Evolutionary conservation across 345 rosid genomes (phyloP).

Genomic region (Eucalyptus urophylla): DNA sequence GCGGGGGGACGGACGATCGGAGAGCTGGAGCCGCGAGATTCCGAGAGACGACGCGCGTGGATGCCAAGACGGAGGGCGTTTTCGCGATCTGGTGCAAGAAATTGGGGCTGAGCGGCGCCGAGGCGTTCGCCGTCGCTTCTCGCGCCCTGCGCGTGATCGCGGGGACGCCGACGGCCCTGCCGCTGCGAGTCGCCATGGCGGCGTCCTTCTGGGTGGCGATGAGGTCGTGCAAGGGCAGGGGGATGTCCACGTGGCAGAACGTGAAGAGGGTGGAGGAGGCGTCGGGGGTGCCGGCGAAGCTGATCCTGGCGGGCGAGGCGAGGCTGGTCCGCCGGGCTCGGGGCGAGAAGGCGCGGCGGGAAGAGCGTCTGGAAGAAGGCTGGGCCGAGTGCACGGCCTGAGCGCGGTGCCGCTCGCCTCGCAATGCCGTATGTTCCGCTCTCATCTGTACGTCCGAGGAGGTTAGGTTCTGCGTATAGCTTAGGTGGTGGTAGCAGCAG

Average conservation of each 20-base stretch:
- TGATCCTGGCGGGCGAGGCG: conserved; percentile 18
- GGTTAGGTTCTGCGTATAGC: neutral
- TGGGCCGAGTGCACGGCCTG: conserved; percentile 25
- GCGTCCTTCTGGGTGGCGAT: conserved; percentile 35
- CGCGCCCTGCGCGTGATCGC: conserved; percentile 7
- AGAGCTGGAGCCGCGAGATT: neutral
- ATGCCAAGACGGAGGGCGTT: conserved; percentile 10
- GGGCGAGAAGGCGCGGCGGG: neutral
- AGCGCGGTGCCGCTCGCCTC: neutral
- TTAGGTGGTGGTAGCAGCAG: neutral
- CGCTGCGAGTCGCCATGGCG: conserved; percentile 16
- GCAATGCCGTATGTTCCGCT: neutral
- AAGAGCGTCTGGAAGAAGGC: conserved; percentile 14
- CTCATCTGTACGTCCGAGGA: neutral
- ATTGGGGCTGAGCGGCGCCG: conserved; percentile 7
- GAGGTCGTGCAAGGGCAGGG: neutral
- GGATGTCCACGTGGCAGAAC: conserved; percentile 8
- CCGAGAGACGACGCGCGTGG: neutral
- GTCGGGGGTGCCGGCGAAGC: conserved; percentile 26
- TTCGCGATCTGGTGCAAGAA: conserved; percentile 19
- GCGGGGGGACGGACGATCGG: neutral
- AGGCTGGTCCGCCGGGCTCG: conserved; percentile 6
- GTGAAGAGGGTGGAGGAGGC: conserved; percentile 15
- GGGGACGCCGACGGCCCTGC: conserved; percentile 3
- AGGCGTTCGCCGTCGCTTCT: conserved; percentile 1